Base-by-base conservation (phyloP, 2,329 filamentous ascomycete species). In the Curvularia sp. region DNA sequence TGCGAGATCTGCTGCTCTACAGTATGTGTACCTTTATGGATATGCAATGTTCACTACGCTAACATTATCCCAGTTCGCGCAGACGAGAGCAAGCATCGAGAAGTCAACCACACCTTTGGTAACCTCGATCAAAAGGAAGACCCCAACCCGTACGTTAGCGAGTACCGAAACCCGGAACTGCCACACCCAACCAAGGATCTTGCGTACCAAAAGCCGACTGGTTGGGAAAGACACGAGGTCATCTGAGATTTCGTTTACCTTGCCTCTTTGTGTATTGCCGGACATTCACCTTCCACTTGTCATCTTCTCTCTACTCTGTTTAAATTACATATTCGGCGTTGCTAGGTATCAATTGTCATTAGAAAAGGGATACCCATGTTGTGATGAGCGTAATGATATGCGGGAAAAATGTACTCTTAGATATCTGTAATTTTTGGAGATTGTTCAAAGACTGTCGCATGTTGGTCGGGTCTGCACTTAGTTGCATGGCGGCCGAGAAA, bases 41-140 rank as follows among this genome's bases (percentile, higher is more conserved):
- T 41, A 32, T 49, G 36, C 49, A 36, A 34, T 43, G 19, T 38
- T 52, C n/a, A 23, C 27, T 38, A 19, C 12, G 46, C 57, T 68
- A 54, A 65, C 46, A 49, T 13, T 8, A 25, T 28, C 49, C 43
- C 50, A 75, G 72, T 77, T 45, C 72, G 74, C 52, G 75, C 76
- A 50, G 76, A 78, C 38, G 75, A 77, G 66, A 71, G 70, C 52
- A 78, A 78, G 75, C 93, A 96, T 73, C 85, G 95, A 32, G 95
- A 97, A 73, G 94, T 98, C 68, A 98, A 99, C 79, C 95, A 99
- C 76, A 98, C 95, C 0, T 80, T 99, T 41, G 88, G 90, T 50
- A 98, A 98, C 74, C 82, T 99, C 57, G 82, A 96, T 67, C 92
- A 95, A 74, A 87, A 86, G 51, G 83, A 88, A 32, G 95, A 99